Conservation (phyloP, 306 rosid species). For the Urtica urens region DNA sequence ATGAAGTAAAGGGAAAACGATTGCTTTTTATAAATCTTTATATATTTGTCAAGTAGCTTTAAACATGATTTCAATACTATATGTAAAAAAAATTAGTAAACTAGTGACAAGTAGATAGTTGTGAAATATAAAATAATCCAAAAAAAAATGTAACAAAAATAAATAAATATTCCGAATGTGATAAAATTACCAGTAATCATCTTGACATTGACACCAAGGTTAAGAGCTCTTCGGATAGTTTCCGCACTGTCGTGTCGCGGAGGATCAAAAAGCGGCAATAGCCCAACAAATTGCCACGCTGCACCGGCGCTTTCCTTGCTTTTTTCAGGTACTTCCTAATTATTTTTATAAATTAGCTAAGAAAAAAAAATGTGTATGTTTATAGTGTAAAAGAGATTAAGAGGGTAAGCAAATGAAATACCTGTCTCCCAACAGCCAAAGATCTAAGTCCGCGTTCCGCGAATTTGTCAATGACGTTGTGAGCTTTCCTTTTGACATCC, state of each 20-base stretch:
- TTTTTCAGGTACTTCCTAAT: slow-evolving; percentile 90
- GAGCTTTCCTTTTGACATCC: slow-evolving; percentile 62
- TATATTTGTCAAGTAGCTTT: too few relatives aligned
- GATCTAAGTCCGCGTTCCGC: slow-evolving; percentile 99
- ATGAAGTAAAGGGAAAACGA: too few relatives aligned
- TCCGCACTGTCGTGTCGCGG: slow-evolving; percentile 99
- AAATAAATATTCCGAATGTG: not conserved
- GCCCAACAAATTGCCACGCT: slow-evolving; percentile 93
- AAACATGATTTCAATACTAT: too few relatives aligned
- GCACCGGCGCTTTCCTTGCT: slow-evolving; percentile 57
- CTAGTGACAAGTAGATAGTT: too few relatives aligned
- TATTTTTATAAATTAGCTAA: slow-evolving; percentile 6
- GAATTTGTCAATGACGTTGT: slow-evolving; percentile 65
- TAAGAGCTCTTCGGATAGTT: slow-evolving; percentile 88
- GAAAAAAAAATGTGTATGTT: not conserved
- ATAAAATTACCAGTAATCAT: slow-evolving; percentile 78
- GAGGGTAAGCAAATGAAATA: slow-evolving; percentile 5
- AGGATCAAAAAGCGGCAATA: slow-evolving; percentile 88
- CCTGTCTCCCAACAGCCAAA: slow-evolving; percentile 93
- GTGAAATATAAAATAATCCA: not conserved
- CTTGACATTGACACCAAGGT: slow-evolving; percentile 96
- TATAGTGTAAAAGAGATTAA: not conserved
- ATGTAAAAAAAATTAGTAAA: too few relatives aligned
- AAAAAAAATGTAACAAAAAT: not conserved
- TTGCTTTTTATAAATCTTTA: too few relatives aligned